Evolutionary conservation across 148 eudicot genomes (phyloP), one percentile per base, ranked within the genome.

Genomic region (Arbutus unedo): DNA sequence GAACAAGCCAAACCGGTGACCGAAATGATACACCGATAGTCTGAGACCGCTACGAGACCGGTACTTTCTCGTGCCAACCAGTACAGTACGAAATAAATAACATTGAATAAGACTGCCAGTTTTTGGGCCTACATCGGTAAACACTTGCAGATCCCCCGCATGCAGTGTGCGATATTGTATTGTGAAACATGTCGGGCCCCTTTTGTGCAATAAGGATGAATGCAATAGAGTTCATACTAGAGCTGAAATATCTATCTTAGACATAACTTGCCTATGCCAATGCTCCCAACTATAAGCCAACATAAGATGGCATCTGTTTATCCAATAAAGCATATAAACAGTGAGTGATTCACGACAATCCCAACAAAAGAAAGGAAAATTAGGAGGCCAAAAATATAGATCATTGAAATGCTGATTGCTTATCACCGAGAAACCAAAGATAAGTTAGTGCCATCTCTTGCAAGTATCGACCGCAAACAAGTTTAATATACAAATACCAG

Each of bases 401-500:
- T 75, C 4, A 75, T 4, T 21, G 8, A 45, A 73, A 73, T 19
- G 19, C 76, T 8, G 31, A 51, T 47, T 6, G 2, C 6, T 79
- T 48, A 64, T 62, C 14, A 79, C 3, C 3, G 43, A 23, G 55
- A 62, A 64, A 66, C 73, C 49, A 7, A 74, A 47, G 19, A 47
- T 71, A 15, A 43, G 15, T 74, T 19, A 41, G 77, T 23, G 41
- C 31, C 31, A 51, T 51, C 79, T 15, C 66, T 75, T 55, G 54
- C 23, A 54, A 51, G 7, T 21, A 16, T 19, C 25, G 3, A 68
- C 76, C 74, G 67, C 60, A 67, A 50, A 67, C 23, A 31, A 80
- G 82, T 53, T 8, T 67, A 72, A 51, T 80, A 50, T 51, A 80
- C 74, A 80, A 66, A 51, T 51, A 67, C 48, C 38, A 67, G 57